phyloP scores from a whole-genome alignment of 2,329 filamentous ascomycete species.

The Colletotrichum melonis region DNA sequence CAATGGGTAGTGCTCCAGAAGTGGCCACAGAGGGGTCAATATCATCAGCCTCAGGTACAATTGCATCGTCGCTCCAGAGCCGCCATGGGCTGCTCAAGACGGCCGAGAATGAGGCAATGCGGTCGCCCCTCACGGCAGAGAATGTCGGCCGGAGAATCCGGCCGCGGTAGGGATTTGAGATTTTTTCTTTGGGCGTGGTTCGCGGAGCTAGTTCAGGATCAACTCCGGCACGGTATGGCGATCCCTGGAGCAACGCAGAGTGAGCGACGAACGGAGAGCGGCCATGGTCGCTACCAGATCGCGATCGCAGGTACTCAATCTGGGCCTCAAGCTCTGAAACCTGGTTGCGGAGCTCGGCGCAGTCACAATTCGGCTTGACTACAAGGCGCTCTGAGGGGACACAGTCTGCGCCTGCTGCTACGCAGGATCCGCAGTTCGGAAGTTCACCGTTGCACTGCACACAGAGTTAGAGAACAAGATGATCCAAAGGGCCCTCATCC shows the following conservation, averaged over 20 bases:
- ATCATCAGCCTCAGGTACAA: background rate
- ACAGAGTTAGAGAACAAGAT: background rate
- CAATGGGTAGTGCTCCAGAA: no score
- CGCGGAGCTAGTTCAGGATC: background rate
- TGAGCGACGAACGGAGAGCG: no score
- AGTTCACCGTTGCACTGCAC: conserved; percentile 27
- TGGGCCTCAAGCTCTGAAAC: conserved; percentile 4
- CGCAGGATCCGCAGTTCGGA: conserved; percentile 21
- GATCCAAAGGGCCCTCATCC: no score
- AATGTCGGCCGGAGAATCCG: conserved; percentile 5
- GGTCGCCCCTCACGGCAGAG: background rate
- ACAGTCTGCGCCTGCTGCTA: conserved; percentile 5
- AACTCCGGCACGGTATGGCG: background rate
- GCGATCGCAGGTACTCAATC: background rate
- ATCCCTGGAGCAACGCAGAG: no score
- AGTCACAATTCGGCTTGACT: background rate
- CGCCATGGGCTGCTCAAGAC: conserved; percentile 32
- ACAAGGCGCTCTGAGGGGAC: conserved; percentile 28
- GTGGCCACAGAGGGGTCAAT: background rate
- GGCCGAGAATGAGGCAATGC: background rate
- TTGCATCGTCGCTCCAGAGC: conserved; percentile 26
- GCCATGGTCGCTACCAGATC: no score
- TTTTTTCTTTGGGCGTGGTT: background rate
- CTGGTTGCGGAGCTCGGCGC: conserved; percentile 5
- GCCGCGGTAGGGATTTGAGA: background rate